Percentiles rank a stretch among this genome's conserved stretches.
These are phyloP conservation scores for Neodidymelliopsis sp. DNA, from an alignment of 2,329 filamentous ascomycete genomes.

Conservation along the genomic window DNA sequence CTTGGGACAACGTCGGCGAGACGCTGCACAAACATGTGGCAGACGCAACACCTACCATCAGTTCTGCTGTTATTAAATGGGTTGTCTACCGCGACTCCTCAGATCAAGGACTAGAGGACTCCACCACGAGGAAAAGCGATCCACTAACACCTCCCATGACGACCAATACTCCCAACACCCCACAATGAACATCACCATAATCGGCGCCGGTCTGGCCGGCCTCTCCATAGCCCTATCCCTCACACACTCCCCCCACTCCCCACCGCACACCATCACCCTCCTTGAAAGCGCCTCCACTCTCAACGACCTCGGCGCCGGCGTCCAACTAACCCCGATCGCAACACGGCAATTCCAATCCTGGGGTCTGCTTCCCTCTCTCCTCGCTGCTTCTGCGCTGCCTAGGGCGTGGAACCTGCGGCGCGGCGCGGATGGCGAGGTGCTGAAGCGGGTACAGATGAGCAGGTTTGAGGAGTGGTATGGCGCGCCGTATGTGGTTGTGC, in stretches of 20 bases:
- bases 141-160: no score
- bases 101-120: no score
- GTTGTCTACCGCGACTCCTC: no score
- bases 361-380: constrained; percentile 7
- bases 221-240: constrained; percentile 15
- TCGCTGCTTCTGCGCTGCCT: constrained; percentile 14
- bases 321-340: constrained; percentile 12
- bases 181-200: constrained; percentile 8
- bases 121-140: no score
- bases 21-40: no score
- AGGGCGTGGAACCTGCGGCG: constrained; percentile 14
- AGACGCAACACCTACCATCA: no score
- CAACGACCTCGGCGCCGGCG: constrained; percentile 13
- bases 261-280: constrained; percentile 4
- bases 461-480: constrained; percentile 23
- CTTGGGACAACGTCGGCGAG: constrained; percentile 1
- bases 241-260: not conserved
- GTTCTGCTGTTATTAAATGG: no score
- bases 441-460: constrained; percentile 14
- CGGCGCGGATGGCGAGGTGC: constrained; percentile 43
- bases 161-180: not conserved
- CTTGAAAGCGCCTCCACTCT: constrained; percentile 9
- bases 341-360: constrained; percentile 13
- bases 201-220: constrained; percentile 14
- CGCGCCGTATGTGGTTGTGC: constrained; percentile 25